These are phyloP conservation scores for Monascus ruber DNA, from an alignment of 2,329 filamentous ascomycete genomes.

Conservation along the genomic window DNA sequence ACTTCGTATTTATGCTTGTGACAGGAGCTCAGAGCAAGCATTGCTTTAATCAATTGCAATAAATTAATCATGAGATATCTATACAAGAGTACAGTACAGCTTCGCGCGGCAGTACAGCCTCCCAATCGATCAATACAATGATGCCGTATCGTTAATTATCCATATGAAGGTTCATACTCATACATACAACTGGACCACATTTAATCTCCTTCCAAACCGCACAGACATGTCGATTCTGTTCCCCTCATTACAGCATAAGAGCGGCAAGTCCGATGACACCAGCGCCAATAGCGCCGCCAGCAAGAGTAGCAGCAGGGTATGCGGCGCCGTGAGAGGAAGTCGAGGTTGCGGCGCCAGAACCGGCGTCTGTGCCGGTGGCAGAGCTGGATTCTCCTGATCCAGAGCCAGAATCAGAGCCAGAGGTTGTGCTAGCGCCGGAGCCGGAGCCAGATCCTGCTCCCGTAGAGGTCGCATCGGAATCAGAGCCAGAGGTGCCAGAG, in stretches of 20 bases:
- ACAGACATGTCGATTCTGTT: too few relatives aligned
- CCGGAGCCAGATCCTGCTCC: conserved; percentile 1
- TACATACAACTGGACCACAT: neutral
- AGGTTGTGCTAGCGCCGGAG: conserved; percentile 9
- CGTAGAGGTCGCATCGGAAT: neutral
- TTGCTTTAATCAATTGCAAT: too few relatives aligned
- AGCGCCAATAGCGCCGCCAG: conserved; percentile 24
- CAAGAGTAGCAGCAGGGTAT: conserved; percentile 18
- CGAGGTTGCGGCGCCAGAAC: conserved; percentile 9
- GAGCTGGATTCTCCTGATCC: neutral
- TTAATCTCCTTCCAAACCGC: too few relatives aligned
- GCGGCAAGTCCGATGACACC: conserved; percentile 33
- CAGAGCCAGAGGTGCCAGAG: conserved; percentile 6
- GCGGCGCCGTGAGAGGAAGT: conserved; percentile 14
- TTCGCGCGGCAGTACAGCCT: too few relatives aligned
- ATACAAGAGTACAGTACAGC: too few relatives aligned
- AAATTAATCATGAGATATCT: too few relatives aligned
- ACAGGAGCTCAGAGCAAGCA: too few relatives aligned
- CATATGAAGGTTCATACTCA: neutral
- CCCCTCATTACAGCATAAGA: conserved; percentile 12
- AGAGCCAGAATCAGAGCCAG: conserved; percentile 18
- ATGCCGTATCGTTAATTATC: too few relatives aligned
- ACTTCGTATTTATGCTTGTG: too few relatives aligned
- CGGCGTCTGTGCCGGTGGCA: neutral
- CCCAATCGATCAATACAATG: too few relatives aligned